Evolutionary conservation across 2,329 filamentous ascomycete species (phyloP).

Genomic region (Xylaria sp.): DNA sequence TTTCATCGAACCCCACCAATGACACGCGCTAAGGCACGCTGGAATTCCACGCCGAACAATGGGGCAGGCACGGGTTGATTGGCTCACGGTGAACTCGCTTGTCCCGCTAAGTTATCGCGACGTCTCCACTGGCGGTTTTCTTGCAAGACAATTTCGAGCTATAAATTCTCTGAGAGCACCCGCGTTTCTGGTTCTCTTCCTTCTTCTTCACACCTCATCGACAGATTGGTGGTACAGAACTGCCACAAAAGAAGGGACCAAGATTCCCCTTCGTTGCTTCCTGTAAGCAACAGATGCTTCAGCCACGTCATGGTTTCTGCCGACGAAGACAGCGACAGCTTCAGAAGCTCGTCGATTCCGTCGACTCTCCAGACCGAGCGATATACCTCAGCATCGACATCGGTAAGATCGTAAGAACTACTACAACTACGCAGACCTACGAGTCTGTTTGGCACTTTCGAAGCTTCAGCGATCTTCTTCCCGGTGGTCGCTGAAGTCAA

Average conservation of each 20-base stretch:
- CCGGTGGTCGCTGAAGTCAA: constrained; percentile 80
- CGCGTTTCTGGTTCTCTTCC: background rate
- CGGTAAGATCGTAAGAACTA: constrained; percentile 12
- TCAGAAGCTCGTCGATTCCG: background rate
- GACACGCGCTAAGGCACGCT: background rate
- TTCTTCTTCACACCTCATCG: background rate
- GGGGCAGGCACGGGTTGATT: background rate
- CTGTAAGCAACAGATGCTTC: background rate
- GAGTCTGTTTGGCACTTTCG: constrained; percentile 65
- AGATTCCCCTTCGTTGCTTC: background rate
- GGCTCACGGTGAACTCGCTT: background rate
- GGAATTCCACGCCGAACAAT: background rate
- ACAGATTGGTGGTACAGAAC: background rate
- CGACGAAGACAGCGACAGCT: background rate
- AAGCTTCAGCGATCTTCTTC: constrained; percentile 72
- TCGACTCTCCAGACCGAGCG: background rate
- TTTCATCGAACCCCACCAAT: background rate
- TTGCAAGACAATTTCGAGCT: background rate
- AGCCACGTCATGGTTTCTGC: background rate
- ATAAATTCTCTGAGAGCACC: constrained; percentile 14
- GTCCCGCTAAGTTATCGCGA: background rate
- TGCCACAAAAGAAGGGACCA: background rate
- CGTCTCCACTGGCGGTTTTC: background rate
- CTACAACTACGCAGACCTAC: background rate
- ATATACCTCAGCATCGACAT: background rate